Conservation (phyloP, 2,329 filamentous ascomycete species). For the Fusarium bulbicola region DNA sequence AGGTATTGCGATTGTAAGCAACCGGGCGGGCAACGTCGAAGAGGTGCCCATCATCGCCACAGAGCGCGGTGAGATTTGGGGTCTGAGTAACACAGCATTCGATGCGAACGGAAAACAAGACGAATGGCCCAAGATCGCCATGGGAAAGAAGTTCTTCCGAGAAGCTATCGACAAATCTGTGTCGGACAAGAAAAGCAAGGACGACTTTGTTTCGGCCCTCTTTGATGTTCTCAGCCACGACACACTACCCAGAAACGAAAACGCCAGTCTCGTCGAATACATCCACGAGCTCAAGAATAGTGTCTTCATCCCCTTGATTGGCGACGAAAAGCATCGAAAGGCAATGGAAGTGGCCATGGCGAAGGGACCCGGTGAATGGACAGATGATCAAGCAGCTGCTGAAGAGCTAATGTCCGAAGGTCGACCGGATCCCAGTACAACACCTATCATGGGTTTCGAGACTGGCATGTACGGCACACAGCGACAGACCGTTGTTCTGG, state of each 20-base stretch:
- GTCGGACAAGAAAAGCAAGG: slow-evolving; percentile 51
- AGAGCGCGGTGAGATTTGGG: slow-evolving; percentile 62
- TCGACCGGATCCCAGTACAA: slow-evolving; percentile 50
- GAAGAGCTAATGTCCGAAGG: slow-evolving; percentile 50
- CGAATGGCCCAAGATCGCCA: slow-evolving; percentile 69
- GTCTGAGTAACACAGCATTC: slow-evolving; percentile 70
- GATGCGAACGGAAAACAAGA: slow-evolving; percentile 51
- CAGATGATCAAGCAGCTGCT: slow-evolving; percentile 50
- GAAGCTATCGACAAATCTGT: slow-evolving; percentile 54
- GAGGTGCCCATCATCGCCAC: slow-evolving; percentile 67
- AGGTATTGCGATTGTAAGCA: slow-evolving; percentile 69
- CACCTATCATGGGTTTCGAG: slow-evolving; percentile 56
- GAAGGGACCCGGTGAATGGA: slow-evolving; percentile 50
- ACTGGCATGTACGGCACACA: slow-evolving; percentile 72
- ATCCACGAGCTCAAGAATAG: slow-evolving; percentile 64
- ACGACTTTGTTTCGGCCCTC: slow-evolving; percentile 59
- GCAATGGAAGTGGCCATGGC: slow-evolving; percentile 56
- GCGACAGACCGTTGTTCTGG: slow-evolving; percentile 68
- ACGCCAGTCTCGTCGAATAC: slow-evolving; percentile 61
- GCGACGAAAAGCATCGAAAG: slow-evolving; percentile 55
- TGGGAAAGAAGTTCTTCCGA: slow-evolving; percentile 59
- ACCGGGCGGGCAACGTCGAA: slow-evolving; percentile 62
- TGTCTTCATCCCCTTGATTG: slow-evolving; percentile 69
- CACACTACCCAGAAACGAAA: slow-evolving; percentile 58
- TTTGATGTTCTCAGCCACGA: slow-evolving; percentile 66